Base-by-base conservation (phyloP, 2,329 filamentous ascomycete genomes). In the Epichloe glyceriae region DNA sequence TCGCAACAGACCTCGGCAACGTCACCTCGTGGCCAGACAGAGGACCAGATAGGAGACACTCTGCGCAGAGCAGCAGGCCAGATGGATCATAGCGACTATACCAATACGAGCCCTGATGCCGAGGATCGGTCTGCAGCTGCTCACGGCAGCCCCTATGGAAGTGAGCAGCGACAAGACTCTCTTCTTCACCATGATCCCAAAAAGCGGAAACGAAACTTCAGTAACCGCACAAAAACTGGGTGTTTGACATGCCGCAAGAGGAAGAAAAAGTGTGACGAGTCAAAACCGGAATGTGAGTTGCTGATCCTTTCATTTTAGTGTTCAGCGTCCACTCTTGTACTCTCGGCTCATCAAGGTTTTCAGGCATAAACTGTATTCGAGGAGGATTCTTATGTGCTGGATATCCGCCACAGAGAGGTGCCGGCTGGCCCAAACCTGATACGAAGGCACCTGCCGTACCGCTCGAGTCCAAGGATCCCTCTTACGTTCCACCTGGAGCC, bases 251-350 rank as follows among this genome's bases (percentile, higher is more conserved):
- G 91, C 65, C 79, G 91, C 53, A 80, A 81, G 63, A 79, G 91
- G 53, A 97, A 97, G 77, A 97, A 97, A 80, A 97, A 97, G 70
- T 97, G 93, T 63, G 91, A 97, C 64, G 93, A 97, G 71, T 79
- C 79, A 50, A 94, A 95, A 66, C 93, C 93, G 26, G 82, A 88
- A 67, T 97, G 93, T 94, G 74, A 75, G 86, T 74, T 14, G 10
- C 50, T 20, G 17, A 11, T 7, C 33, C n/a, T 34, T 33, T 17
- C 7, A 19, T 30, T 12, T 26, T 11, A 19, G 30, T 17, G 11
- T 22, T 12, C 17, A n/a, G 34, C 12, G 45, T 37, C 38, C n/a
- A 14, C 14, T 15, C 2, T 20, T 17, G 38, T 41, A 10, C 46
- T 10, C 38, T 20, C 4, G 35, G 37, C 30, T 35, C 34, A 37